Evolutionary conservation across 2,329 filamentous ascomycete genomes (phyloP).

Genomic region (Plectosphaerella cucumerina): DNA sequence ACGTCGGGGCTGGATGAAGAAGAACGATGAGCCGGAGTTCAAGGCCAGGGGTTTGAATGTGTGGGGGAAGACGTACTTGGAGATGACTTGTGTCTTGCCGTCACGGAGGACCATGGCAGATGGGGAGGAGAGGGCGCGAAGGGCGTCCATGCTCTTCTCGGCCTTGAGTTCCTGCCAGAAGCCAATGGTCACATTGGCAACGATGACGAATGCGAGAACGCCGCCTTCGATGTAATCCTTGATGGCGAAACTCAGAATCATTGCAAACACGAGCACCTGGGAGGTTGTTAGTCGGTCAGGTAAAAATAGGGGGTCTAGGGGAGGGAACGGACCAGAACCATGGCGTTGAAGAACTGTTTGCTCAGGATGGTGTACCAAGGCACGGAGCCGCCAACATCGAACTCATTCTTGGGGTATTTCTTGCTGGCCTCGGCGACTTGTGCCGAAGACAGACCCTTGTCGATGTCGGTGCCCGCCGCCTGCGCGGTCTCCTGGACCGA

Average conservation of each 20-base stretch:
- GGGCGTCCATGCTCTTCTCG: conserved; percentile 63
- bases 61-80: conserved; percentile 42
- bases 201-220: conserved; percentile 63
- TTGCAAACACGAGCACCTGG: conserved; percentile 73
- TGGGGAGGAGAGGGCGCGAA: conserved; percentile 58
- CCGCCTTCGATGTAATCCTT: conserved; percentile 64
- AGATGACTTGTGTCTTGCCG: conserved; percentile 51
- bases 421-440: conserved; percentile 56
- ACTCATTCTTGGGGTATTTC: conserved; percentile 63
- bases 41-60: background rate
- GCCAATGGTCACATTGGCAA: conserved; percentile 66
- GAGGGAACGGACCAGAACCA: conserved; percentile 59
- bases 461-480: conserved; percentile 58
- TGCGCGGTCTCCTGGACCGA: conserved; percentile 57
- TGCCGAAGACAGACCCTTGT: conserved; percentile 59
- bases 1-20: conserved; percentile 46
- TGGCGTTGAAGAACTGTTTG: conserved; percentile 72
- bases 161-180: conserved; percentile 62
- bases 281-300: background rate
- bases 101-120: conserved; percentile 58
- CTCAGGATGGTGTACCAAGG: conserved; percentile 68
- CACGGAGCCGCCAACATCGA: conserved; percentile 64
- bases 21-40: background rate
- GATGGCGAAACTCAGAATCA: conserved; percentile 67
- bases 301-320: background rate